Base-by-base conservation (phyloP, 805 yeast species). In the Tetrapisispora iriomotensis region DNA sequence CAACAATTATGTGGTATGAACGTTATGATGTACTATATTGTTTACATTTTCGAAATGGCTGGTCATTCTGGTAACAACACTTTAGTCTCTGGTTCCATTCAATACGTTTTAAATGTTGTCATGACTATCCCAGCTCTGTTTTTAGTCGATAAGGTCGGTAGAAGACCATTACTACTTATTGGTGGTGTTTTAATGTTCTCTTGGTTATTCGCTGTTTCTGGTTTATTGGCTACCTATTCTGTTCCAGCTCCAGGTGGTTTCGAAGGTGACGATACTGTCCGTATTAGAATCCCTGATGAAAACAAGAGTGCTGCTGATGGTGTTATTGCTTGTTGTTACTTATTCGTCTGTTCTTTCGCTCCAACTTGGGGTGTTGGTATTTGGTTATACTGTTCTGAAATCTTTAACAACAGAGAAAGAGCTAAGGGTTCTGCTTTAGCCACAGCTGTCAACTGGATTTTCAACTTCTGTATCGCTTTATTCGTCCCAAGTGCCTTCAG, bases 1-100 rank as follows among this genome's bases (percentile, higher is more conserved):
- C 39, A 36, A 36, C 84, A 79, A 58, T 71, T 78, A 49, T 73
- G 80, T 36, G 85, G 85, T 49, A 75, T 82, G 62, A 79, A 79
- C 48, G 80, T 82, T 34, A 77, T 79, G 45, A 76, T 77, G 45
- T 79, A 77, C 64, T 79, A 79, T 49, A 30, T 37, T 15, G 28
- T 32, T 14, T 31, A 31, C 21, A 25, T 37, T 15, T 25, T 37
- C 12, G 30, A 37, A 25, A 37, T 31, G 35, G 36, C 36, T 13
- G 40, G 40, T 15, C 33, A 31, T 14, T 19, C 29, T 5, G 34
- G 34, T 6, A 22, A 29, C 7, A 28, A 29, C 15, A 24, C 31
- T 23, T 23, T 29, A 8, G 28, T 36, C 10, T 18, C 34, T 7
- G 60, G 65, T 33, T 68, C 74, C 25, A 70, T 77, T 50, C 70